These are phyloP conservation scores for Veloporphyrellus conicus DNA, from an alignment of 1,284 basidiomycete genomes.

Conservation along the genomic window DNA sequence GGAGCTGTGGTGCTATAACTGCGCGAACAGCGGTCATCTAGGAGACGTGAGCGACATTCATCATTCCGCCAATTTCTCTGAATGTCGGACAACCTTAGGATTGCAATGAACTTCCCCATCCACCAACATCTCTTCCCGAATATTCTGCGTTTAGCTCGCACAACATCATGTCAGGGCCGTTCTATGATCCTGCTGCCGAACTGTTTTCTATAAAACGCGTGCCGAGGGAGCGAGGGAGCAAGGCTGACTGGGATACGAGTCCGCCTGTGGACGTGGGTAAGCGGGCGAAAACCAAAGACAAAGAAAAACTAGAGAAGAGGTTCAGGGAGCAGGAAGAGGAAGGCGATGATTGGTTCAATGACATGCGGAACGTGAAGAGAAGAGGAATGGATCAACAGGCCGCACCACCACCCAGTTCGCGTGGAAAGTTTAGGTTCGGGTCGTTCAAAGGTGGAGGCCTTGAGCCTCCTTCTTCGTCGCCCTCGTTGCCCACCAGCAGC, in stretches of 20 bases:
- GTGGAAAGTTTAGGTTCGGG: constrained; percentile 38
- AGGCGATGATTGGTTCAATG: constrained; percentile 62
- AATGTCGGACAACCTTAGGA: constrained; percentile 47
- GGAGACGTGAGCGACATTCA: constrained; percentile 67
- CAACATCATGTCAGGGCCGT: constrained; percentile 72
- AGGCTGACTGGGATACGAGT: constrained; percentile 39
- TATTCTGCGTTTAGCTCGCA: constrained; percentile 73
- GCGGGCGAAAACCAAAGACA: constrained; percentile 57
- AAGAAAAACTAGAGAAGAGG: constrained; percentile 50
- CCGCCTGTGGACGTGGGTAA: constrained; percentile 61
- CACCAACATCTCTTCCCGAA: constrained; percentile 49
- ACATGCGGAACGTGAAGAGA: constrained; percentile 23
- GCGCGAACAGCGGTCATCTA: constrained; percentile 73
- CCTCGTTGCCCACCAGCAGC: constrained; percentile 5
- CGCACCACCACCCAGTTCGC: constrained; percentile 5
- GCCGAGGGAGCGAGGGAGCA: constrained; percentile 14
- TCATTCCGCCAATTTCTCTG: background rate
- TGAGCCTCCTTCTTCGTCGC: constrained; percentile 9
- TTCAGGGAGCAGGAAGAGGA: constrained; percentile 47
- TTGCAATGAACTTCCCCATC: constrained; percentile 55
- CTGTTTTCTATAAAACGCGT: constrained; percentile 12
- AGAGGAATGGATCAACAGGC: constrained; percentile 20
- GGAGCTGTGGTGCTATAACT: constrained; percentile 87
- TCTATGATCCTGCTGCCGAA: constrained; percentile 45
- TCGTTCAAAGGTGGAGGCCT: constrained; percentile 26